Conservation (phyloP, 805 yeast species). For the Yamadazyma akitaensis region DNA sequence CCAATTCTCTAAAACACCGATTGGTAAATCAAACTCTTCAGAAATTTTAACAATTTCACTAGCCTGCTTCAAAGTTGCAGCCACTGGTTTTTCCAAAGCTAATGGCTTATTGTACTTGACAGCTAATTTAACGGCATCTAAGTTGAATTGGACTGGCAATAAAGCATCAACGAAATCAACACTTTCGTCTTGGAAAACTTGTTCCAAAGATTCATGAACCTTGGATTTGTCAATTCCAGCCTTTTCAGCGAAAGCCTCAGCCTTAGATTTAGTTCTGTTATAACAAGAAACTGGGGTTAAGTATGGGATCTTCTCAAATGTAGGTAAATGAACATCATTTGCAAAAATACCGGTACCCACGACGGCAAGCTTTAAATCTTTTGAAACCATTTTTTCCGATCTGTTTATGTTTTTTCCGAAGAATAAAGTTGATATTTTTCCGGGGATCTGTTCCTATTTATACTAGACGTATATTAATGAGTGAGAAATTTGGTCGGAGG, state of each 20-base stretch:
- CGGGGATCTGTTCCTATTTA: not conserved
- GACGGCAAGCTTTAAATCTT: conserved; percentile 54
- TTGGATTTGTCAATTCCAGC: conserved; percentile 51
- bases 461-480: not conserved
- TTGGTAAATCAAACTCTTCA: conserved; percentile 58
- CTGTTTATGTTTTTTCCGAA: too few relatives aligned
- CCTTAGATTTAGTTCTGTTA: conserved; percentile 83
- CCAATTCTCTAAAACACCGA: conserved; percentile 86
- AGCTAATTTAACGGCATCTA: conserved; percentile 65
- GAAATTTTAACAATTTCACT: conserved; percentile 70
- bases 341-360: conserved; percentile 91
- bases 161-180: conserved; percentile 81
- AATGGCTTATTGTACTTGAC: conserved; percentile 74
- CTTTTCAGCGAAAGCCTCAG: conserved; percentile 66
- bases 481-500: not conserved
- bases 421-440: not conserved
- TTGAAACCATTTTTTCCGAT: conserved; percentile 2
- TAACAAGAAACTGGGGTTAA: conserved; percentile 66
- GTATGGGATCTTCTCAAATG: conserved; percentile 48
- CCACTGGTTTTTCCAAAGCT: conserved; percentile 86
- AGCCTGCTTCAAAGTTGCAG: conserved; percentile 81
- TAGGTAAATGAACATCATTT: conserved; percentile 76
- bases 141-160: conserved; percentile 83
- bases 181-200: conserved; percentile 59
- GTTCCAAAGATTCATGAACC: conserved; percentile 61